Conservation (phyloP, 805 yeast species). For the Candida patagonica region DNA sequence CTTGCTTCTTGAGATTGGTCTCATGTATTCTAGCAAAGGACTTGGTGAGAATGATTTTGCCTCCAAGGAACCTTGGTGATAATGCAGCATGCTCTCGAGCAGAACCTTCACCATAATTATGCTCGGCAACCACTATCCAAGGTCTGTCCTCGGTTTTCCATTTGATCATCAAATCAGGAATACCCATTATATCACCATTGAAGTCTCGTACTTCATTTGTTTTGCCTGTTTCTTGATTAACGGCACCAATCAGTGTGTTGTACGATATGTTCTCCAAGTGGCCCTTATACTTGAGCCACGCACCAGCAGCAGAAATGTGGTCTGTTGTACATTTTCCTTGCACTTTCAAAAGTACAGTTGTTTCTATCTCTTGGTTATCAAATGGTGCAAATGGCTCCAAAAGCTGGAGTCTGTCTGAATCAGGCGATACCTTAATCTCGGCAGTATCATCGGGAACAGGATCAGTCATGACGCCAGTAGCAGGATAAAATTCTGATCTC, state of each 20-base stretch:
- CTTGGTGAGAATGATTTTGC: conserved; percentile 77
- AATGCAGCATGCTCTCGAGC: conserved; percentile 99
- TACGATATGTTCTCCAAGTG: conserved; percentile 92
- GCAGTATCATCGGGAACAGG: conserved; percentile 58
- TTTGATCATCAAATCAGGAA: conserved; percentile 94
- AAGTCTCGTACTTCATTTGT: conserved; percentile 84
- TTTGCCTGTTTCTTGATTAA: conserved; percentile 93
- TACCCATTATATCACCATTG: conserved; percentile 66
- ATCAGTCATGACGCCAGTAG: conserved; percentile 34
- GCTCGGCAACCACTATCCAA: conserved; percentile 96
- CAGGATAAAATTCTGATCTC: conserved; percentile 68
- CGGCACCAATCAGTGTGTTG: conserved; percentile 94
- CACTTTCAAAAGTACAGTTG: conserved; percentile 75
- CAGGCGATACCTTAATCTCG: conserved; percentile 64
- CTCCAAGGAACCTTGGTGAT: conserved; percentile 91
- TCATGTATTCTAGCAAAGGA: conserved; percentile 98
- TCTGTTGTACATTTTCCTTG: conserved; percentile 98
- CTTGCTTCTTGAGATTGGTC: conserved; percentile 96
- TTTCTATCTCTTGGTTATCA: conserved; percentile 73
- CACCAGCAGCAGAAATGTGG: conserved; percentile 98
- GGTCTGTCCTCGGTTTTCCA: conserved; percentile 82
- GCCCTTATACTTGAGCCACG: conserved; percentile 97
- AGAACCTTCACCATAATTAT: conserved; percentile 98
- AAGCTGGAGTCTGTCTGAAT: conserved; percentile 85
- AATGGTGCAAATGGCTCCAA: conserved; percentile 77